Base-by-base conservation (phyloP, 164 flowering plant genomes). In the Taxillus chinensis region DNA sequence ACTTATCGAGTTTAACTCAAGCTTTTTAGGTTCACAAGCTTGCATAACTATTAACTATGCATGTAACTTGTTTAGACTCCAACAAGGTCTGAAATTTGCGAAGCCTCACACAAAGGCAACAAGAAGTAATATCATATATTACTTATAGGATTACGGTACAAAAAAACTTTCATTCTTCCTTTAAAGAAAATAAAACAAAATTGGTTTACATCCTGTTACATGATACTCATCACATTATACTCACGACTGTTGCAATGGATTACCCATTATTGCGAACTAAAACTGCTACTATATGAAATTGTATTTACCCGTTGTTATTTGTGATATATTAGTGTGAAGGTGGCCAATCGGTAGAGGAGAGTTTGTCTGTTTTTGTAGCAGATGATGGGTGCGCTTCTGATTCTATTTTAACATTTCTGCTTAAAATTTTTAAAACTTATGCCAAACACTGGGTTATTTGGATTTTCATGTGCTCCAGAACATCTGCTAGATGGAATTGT, bases 401-500 rank as follows among this genome's bases (percentile, higher is more conserved):
- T 17, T 8, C 7, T 46, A 38, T 17, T 45, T 38, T 37, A 51
- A 39, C 41, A 40, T 37, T 43, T n/a, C 55, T 41, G 37, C 17
- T 51, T 16, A 45, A 59, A 9, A 67, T 60, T 49, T 10, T 45
- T 11, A 48, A 15, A 43, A 11, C 3, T 10, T 40, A 5, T 12
- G n/a, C 3, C 9, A 46, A 12, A 5, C 14, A 41, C 51, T 6
- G 63, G 16, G 17, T 15, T 55, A 43, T 53, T 56, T 14, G 0
- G 46, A n/a, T 17, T 39, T 62, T 13, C 64, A 57, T 46, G 5
- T 71, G 38, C 45, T 67, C 38, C 66, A 83, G 89, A 51, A 62
- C 69, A 40, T 52, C 73, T 38, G 87, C 93, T 52, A 11, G 66
- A 55, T 86, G 93, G 93, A 68, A 46, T 15, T 87, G 93, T 68